Percentiles rank a stretch among this genome's conserved stretches.
phyloP scores from a whole-genome alignment of 2,329 filamentous ascomycete genomes.

The Akanthomyces dipterigenus region DNA sequence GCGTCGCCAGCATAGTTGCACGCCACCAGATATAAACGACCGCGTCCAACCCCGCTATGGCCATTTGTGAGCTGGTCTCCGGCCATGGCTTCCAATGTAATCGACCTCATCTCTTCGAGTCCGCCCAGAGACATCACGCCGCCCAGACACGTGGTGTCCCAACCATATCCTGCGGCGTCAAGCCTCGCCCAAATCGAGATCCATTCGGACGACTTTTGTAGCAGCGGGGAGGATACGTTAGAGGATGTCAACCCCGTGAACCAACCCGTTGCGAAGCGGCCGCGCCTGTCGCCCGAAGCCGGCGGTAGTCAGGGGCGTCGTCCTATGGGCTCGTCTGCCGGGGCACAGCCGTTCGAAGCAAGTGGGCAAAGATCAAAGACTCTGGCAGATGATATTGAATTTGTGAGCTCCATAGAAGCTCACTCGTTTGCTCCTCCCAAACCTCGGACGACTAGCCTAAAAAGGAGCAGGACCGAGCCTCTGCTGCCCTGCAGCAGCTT shows the following conservation, averaged over 20 bases:
- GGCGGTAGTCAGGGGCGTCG: neutral
- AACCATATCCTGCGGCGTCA: neutral
- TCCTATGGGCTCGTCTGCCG: neutral
- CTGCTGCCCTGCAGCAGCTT: neutral
- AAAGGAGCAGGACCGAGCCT: neutral
- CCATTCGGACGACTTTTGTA: slow-evolving; percentile 8
- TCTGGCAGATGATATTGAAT: slow-evolving; percentile 26
- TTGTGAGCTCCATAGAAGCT: slow-evolving; percentile 26
- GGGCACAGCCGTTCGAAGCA: neutral
- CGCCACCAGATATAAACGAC: neutral
- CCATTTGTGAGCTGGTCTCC: slow-evolving; percentile 1
- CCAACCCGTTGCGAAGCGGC: neutral
- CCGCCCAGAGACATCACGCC: slow-evolving; percentile 16
- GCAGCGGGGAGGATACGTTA: neutral
- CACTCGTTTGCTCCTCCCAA: neutral
- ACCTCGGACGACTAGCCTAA: neutral
- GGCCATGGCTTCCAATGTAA: slow-evolving; percentile 27
- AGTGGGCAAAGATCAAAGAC: neutral
- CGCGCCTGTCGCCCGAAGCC: neutral
- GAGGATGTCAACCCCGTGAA: neutral
- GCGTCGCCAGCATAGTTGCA: neutral
- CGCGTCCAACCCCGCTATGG: neutral
- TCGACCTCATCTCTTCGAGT: slow-evolving; percentile 33
- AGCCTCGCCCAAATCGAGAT: neutral
- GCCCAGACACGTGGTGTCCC: neutral